Conservation (phyloP, 2,329 filamentous ascomycete species). For the Diaporthe vaccinii region DNA sequence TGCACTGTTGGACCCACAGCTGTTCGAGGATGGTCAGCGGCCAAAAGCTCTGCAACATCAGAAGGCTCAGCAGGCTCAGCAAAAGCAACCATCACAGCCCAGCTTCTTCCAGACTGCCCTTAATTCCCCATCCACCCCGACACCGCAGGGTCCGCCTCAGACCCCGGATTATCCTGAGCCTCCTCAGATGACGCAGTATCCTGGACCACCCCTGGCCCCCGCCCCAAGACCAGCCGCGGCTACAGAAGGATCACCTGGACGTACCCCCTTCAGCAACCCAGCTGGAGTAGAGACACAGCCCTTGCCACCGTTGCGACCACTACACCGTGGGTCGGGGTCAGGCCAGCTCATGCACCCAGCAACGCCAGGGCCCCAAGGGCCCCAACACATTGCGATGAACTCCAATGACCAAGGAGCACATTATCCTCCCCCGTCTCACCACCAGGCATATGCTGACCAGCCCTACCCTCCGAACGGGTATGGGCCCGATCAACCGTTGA, state of each 20-base stretch:
- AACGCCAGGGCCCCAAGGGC: constrained; percentile 18
- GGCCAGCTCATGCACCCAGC: constrained; percentile 35
- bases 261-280: constrained; percentile 40
- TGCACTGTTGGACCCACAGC: constrained; percentile 37
- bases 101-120: constrained; percentile 41
- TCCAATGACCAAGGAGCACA: constrained; percentile 15
- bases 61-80: constrained; percentile 30
- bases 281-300: constrained; percentile 34
- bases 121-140: constrained; percentile 38
- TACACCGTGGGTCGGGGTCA: constrained; percentile 37
- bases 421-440: constrained; percentile 32
- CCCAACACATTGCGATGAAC: constrained; percentile 32
- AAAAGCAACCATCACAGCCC: constrained; percentile 36
- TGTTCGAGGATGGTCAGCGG: constrained; percentile 37
- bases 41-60: constrained; percentile 34
- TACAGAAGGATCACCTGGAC: constrained; percentile 37
- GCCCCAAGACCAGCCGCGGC: constrained; percentile 11
- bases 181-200: constrained; percentile 32
- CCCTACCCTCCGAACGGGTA: constrained; percentile 38
- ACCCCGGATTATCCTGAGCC: constrained; percentile 33
- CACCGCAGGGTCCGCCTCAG: constrained; percentile 12
- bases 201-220: constrained; percentile 20
- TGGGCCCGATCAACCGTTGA: constrained; percentile 40
- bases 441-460: constrained; percentile 35
- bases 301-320: constrained; percentile 34